Percentiles rank a stretch among this genome's conserved stretches.
phyloP scores from a whole-genome alignment of 768 basidiomycete genomes.

The Leccinellum albellum region DNA sequence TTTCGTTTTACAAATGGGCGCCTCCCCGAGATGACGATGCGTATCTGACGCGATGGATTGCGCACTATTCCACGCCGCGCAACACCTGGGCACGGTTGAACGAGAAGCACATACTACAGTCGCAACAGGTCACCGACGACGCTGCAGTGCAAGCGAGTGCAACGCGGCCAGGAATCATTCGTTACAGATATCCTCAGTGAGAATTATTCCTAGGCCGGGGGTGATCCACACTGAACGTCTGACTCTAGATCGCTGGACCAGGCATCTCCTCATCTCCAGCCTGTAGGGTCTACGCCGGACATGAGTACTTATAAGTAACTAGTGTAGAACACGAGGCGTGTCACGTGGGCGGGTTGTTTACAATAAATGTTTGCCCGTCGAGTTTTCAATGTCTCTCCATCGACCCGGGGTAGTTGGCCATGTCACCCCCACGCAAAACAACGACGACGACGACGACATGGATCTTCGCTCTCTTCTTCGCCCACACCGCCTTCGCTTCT shows the following conservation, averaged over 20 bases:
- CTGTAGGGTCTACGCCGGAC: too few relatives aligned
- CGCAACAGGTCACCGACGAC: conserved; percentile 37
- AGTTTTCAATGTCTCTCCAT: neutral
- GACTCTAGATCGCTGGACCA: conserved; percentile 50
- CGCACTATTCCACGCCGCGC: conserved; percentile 49
- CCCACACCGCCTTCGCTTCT: conserved; percentile 30
- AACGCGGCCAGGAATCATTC: conserved; percentile 47
- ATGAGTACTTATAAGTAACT: too few relatives aligned
- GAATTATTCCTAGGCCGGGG: conserved; percentile 27
- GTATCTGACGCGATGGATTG: conserved; percentile 65
- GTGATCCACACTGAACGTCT: conserved; percentile 3
- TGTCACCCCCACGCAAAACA: neutral
- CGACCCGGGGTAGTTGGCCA: conserved; percentile 3
- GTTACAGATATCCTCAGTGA: conserved; percentile 73
- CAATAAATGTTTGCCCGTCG: neutral
- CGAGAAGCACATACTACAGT: conserved; percentile 50
- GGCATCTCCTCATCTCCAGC: conserved; percentile 55
- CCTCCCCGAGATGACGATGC: conserved; percentile 58
- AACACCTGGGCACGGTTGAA: conserved; percentile 56
- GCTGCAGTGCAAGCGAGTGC: conserved; percentile 41
- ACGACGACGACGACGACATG: conserved; percentile 5
- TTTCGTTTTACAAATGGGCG: conserved; percentile 64
- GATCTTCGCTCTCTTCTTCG: conserved; percentile 26
- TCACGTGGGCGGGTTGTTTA: conserved; percentile 24
- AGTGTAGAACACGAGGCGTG: neutral